Percentiles rank a stretch among this genome's conserved stretches.
Conservation (phyloP, 768 basidiomycete species). For the Rhizopogon sp. region DNA sequence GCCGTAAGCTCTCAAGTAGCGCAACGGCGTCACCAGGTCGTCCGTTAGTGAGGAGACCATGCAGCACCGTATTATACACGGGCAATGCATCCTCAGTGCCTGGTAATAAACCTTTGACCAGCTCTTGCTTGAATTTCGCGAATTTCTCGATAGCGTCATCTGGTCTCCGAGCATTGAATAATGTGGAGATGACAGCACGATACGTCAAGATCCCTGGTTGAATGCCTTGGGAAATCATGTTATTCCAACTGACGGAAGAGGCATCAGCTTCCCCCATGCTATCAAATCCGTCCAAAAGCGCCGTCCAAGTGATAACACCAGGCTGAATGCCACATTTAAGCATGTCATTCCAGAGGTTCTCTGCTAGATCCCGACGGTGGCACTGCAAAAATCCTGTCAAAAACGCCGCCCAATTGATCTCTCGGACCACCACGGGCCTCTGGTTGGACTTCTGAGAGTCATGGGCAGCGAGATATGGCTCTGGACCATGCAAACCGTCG, state of each 20-base stretch:
- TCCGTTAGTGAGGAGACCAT: slow-evolving; percentile 52
- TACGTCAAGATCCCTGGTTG: slow-evolving; percentile 61
- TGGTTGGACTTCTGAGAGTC: slow-evolving; percentile 30
- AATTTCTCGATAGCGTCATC: slow-evolving; percentile 52
- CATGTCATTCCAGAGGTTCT: slow-evolving; percentile 68
- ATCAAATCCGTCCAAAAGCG: slow-evolving; percentile 60
- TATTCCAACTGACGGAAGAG: slow-evolving; percentile 56
- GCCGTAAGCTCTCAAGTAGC: slow-evolving; percentile 41
- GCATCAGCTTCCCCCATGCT: slow-evolving; percentile 44
- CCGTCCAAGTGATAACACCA: slow-evolving; percentile 63
- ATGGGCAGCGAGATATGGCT: slow-evolving; percentile 50
- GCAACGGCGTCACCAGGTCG: slow-evolving; percentile 35
- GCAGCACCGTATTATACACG: slow-evolving; percentile 73
- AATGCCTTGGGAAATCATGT: slow-evolving; percentile 54
- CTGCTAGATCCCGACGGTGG: slow-evolving; percentile 52
- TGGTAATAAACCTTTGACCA: slow-evolving; percentile 13
- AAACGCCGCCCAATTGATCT: slow-evolving; percentile 60
- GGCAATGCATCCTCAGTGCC: slow-evolving; percentile 29
- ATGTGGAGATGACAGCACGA: slow-evolving; percentile 60
- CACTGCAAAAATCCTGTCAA: slow-evolving; percentile 59
- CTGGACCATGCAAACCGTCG: slow-evolving; percentile 42
- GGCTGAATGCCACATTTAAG: slow-evolving; percentile 40
- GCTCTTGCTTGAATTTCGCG: slow-evolving; percentile 37
- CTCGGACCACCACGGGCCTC: slow-evolving; percentile 48
- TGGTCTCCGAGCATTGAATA: slow-evolving; percentile 46